These are phyloP conservation scores for Trametes sp. DNA, from an alignment of 1,284 basidiomycete species.

Conservation along the genomic window DNA sequence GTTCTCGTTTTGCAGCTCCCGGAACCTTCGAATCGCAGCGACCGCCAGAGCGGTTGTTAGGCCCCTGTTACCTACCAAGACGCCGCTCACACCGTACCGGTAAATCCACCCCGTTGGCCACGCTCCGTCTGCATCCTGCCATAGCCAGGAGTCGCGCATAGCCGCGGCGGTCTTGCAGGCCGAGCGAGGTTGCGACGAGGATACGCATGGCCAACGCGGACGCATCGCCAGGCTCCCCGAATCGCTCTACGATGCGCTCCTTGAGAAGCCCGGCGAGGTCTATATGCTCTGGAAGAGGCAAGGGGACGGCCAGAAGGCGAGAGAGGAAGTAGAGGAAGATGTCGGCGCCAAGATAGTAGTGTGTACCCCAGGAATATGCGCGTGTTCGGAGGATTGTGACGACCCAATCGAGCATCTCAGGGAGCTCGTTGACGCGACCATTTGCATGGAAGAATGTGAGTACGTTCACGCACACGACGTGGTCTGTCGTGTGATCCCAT, in stretches of 20 bases:
- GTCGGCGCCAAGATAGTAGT: slow-evolving; percentile 61
- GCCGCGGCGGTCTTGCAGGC: slow-evolving; percentile 51
- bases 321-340: slow-evolving; percentile 61
- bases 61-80: slow-evolving; percentile 34
- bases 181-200: slow-evolving; percentile 49
- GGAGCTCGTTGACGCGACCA: slow-evolving; percentile 53
- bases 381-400: slow-evolving; percentile 52
- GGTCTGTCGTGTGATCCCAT: slow-evolving; percentile 30
- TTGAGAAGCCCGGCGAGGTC: slow-evolving; percentile 48
- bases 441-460: slow-evolving; percentile 56
- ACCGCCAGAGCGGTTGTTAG: slow-evolving; percentile 9
- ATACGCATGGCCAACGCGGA: slow-evolving; percentile 55
- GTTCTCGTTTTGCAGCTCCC: background rate
- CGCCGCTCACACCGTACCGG: slow-evolving; percentile 52
- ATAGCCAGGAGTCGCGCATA: slow-evolving; percentile 48
- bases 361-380: slow-evolving; percentile 48
- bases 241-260: slow-evolving; percentile 55
- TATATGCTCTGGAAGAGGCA: slow-evolving; percentile 40
- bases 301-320: slow-evolving; percentile 50
- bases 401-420: slow-evolving; percentile 54
- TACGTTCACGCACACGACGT: slow-evolving; percentile 58
- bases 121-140: slow-evolving; percentile 56
- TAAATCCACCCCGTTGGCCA: slow-evolving; percentile 60
- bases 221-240: slow-evolving; percentile 56
- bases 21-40: background rate